Percentiles rank a stretch among this genome's conserved stretches.
phyloP scores from a whole-genome alignment of 2,329 filamentous ascomycete species.

The Emericellopsis atlantica region DNA sequence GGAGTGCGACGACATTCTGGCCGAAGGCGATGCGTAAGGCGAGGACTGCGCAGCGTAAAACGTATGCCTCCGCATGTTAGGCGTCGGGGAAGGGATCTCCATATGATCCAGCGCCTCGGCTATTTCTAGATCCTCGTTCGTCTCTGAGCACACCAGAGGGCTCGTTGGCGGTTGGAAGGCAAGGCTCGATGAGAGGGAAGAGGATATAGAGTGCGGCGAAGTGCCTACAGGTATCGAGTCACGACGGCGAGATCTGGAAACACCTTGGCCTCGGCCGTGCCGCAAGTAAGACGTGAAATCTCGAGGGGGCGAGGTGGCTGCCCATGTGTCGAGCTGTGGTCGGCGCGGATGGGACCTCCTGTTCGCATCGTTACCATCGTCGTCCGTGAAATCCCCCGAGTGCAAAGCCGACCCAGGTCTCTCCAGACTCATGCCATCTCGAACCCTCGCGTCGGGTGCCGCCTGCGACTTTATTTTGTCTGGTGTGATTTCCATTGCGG shows the following conservation, averaged over 20 bases:
- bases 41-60: slow-evolving; percentile 49
- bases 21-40: slow-evolving; percentile 15
- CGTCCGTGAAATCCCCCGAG: slow-evolving; percentile 50
- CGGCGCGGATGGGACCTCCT: slow-evolving; percentile 5
- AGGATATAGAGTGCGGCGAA: slow-evolving; percentile 46
- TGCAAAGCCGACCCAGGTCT: slow-evolving; percentile 68
- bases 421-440: slow-evolving; percentile 51
- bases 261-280: too few relatives aligned
- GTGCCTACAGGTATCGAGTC: slow-evolving; percentile 20
- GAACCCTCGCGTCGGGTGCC: slow-evolving; percentile 18
- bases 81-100: slow-evolving; percentile 27
- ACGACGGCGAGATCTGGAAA: too few relatives aligned
- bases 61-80: slow-evolving; percentile 52
- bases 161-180: slow-evolving; percentile 82
- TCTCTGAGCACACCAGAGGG: slow-evolving; percentile 79
- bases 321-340: slow-evolving; percentile 23
- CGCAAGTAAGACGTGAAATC: slow-evolving; percentile 31
- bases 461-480: slow-evolving; percentile 19
- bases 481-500: slow-evolving; percentile 33
- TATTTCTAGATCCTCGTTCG: slow-evolving; percentile 60
- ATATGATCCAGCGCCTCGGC: slow-evolving; percentile 38
- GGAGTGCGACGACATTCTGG: background rate
- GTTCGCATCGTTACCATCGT: slow-evolving; percentile 8
- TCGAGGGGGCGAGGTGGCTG: slow-evolving; percentile 43
- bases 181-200: slow-evolving; percentile 67